Evolutionary conservation across 768 basidiomycete species (phyloP).

Genomic region (Lactifluus pinguis): DNA sequence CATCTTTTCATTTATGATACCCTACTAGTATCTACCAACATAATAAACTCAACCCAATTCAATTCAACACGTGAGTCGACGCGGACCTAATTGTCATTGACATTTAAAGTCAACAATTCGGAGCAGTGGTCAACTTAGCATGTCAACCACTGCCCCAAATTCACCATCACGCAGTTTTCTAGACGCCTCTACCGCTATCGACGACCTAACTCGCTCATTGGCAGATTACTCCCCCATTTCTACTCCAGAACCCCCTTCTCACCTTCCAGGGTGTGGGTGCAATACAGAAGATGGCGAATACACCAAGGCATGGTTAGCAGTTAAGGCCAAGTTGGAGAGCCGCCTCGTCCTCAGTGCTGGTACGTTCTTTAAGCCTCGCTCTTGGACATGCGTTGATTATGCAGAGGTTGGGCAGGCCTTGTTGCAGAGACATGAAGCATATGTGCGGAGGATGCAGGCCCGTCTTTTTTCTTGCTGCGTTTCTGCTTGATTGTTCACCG

Average conservation of each 20-base stretch:
- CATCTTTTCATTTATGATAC: constrained; percentile 15
- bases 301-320: constrained; percentile 48
- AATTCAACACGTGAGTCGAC: background rate
- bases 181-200: constrained; percentile 43
- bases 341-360: constrained; percentile 80
- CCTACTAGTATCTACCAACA: constrained; percentile 11
- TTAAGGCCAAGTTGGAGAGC: constrained; percentile 65
- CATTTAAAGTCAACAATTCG: background rate
- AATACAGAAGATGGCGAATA: constrained; percentile 56
- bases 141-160: constrained; percentile 18
- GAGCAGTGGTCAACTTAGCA: no score
- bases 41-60: background rate
- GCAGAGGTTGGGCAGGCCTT: constrained; percentile 87
- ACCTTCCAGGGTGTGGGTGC: constrained; percentile 52
- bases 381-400: background rate
- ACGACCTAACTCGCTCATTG: constrained; percentile 70
- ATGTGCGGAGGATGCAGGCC: constrained; percentile 66
- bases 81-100: background rate
- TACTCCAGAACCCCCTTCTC: constrained; percentile 56
- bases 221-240: constrained; percentile 62
- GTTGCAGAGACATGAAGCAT: constrained; percentile 78
- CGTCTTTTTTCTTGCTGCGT: constrained; percentile 18
- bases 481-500: background rate
- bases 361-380: constrained; percentile 30
- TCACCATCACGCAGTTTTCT: constrained; percentile 27